phyloP scores from a whole-genome alignment of 2,329 filamentous ascomycete genomes.

The Zopfia rhizophila region DNA sequence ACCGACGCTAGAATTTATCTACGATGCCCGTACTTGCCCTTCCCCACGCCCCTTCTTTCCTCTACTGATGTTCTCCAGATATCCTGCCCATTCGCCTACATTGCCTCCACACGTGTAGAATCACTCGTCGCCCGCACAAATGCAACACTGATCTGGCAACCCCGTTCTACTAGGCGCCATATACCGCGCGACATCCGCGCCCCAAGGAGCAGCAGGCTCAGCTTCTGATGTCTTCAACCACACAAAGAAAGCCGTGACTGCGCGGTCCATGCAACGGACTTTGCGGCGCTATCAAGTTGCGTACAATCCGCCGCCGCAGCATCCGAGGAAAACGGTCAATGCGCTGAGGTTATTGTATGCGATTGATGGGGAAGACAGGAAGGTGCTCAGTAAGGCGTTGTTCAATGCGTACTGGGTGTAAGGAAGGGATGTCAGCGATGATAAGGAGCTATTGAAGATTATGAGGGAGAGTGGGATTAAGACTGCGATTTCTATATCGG shows the following conservation, averaged over 20 bases:
- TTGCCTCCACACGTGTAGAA: slow-evolving; percentile 45
- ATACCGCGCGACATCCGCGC: slow-evolving; percentile 48
- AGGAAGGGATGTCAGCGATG: slow-evolving; percentile 38
- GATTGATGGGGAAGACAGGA: slow-evolving; percentile 28
- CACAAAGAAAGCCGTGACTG: slow-evolving; percentile 43
- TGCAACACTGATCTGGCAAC: slow-evolving; percentile 37
- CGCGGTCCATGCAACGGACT: slow-evolving; percentile 41
- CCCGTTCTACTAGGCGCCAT: slow-evolving; percentile 48
- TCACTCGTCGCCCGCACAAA: slow-evolving; percentile 40
- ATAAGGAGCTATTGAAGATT: slow-evolving; percentile 33
- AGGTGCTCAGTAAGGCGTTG: slow-evolving; percentile 32
- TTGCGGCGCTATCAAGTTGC: slow-evolving; percentile 40
- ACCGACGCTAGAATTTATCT: slow-evolving; percentile 38
- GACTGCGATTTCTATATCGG: slow-evolving; percentile 16
- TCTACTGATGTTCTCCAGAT: slow-evolving; percentile 29
- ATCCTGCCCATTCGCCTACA: slow-evolving; percentile 52
- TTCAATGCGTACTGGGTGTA: slow-evolving; percentile 49
- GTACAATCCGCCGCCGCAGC: slow-evolving; percentile 43
- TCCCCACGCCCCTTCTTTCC: slow-evolving; percentile 3
- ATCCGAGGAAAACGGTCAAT: slow-evolving; percentile 46
- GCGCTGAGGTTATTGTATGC: slow-evolving; percentile 40
- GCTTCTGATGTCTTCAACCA: slow-evolving; percentile 49
- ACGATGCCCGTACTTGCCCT: slow-evolving; percentile 28
- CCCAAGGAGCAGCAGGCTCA: slow-evolving; percentile 47
- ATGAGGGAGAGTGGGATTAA: slow-evolving; percentile 36